These are phyloP conservation scores for Paramecium tetraurelia DNA, from an alignment of 73 alveolate genomes.

Conservation along the genomic window DNA sequence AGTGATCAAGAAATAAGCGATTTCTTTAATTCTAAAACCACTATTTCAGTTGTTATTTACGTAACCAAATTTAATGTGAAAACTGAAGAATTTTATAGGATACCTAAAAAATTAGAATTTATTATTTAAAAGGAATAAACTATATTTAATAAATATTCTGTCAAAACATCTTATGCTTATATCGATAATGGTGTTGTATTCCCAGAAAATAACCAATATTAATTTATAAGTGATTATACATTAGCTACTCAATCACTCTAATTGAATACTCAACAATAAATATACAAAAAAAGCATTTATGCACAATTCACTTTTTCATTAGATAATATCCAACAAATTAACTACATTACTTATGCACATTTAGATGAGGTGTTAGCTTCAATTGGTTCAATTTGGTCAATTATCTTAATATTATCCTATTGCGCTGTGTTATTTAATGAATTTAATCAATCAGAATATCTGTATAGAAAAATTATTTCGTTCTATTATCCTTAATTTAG, in stretches of 20 bases:
- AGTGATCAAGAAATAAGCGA: background rate
- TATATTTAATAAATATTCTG: background rate
- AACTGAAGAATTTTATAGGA: background rate
- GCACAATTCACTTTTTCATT: background rate
- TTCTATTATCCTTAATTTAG: background rate
- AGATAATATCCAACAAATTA: background rate
- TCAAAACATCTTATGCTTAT: background rate
- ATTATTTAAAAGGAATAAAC: background rate
- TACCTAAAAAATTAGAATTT: background rate
- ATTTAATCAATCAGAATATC: background rate
- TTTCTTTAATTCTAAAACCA: background rate
- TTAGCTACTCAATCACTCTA: background rate
- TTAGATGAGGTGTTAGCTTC: slow-evolving; percentile 1
- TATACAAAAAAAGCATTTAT: background rate
- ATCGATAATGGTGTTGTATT: background rate
- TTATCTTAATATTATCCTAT: background rate
- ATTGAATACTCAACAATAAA: background rate
- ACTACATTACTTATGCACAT: background rate
- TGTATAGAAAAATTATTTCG: background rate
- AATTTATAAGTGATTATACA: background rate
- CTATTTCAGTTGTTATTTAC: background rate
- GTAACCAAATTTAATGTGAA: background rate
- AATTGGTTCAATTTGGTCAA: slow-evolving; percentile 12
- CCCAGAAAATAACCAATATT: background rate
- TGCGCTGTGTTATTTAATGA: background rate